Percentiles rank a stretch among this genome's conserved stretches.
Conservation (phyloP, 768 basidiomycete genomes). For the Russula vinacea region DNA sequence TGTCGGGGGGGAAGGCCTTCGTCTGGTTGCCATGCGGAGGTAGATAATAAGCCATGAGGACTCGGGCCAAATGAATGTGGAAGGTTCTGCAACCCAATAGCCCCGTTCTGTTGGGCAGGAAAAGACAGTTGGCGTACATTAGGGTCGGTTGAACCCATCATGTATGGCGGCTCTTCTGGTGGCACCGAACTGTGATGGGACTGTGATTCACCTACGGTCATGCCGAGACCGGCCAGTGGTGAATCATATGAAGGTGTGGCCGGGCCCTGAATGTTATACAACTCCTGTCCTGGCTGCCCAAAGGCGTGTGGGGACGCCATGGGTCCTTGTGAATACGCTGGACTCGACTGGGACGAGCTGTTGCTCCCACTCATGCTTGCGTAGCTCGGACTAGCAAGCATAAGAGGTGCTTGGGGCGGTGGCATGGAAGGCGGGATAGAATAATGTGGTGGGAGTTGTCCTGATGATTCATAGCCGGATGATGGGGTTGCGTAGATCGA, state of each 20-base stretch:
- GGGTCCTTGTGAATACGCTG: conserved; percentile 25
- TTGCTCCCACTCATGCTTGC: conserved; percentile 25
- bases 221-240: conserved; percentile 15
- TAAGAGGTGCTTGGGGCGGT: conserved; percentile 14
- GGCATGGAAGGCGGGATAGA: conserved; percentile 23
- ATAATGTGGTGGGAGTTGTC: conserved; percentile 1
- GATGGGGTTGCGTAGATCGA: conserved; percentile 13
- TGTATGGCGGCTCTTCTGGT: conserved; percentile 20
- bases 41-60: conserved; percentile 10
- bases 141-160: conserved; percentile 8
- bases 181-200: conserved; percentile 21
- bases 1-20: conserved; percentile 8
- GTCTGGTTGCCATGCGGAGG: conserved; percentile 12
- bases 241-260: conserved; percentile 24
- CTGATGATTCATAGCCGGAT: conserved; percentile 11
- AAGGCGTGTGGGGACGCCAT: conserved; percentile 25
- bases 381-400: conserved; percentile 24
- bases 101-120: conserved; percentile 17
- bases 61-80: conserved; percentile 7
- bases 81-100: conserved; percentile 16
- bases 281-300: conserved; percentile 12
- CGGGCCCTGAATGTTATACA: conserved; percentile 14
- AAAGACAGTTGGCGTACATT: conserved; percentile 16
- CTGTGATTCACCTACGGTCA: conserved; percentile 16
- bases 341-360: conserved; percentile 26